phyloP scores from a whole-genome alignment of 257 asterid species.

The Fraxinus anomala region DNA sequence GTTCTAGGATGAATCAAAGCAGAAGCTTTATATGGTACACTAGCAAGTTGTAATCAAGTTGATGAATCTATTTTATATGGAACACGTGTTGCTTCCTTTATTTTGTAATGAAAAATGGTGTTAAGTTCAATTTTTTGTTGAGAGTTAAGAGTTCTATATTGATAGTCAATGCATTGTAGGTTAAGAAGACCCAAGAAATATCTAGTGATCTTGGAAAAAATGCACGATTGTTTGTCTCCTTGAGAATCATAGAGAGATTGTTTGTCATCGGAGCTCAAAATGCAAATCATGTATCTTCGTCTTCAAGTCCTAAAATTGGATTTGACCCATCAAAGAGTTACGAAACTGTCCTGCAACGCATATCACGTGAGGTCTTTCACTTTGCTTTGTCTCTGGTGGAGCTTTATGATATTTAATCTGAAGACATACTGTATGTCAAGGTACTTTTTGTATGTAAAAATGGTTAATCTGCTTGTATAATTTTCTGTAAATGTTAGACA shows the following conservation, averaged over 20 bases:
- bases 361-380: too few species aligned
- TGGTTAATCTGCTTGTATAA: slow-evolving; percentile 13
- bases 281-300: too few species aligned
- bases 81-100: slow-evolving; percentile 18
- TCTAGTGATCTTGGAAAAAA: too few species aligned
- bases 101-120: slow-evolving; percentile 6
- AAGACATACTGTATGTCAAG: background rate
- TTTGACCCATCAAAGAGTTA: too few species aligned
- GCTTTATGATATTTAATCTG: slow-evolving; percentile 1
- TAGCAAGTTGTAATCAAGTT: slow-evolving; percentile 36
- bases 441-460: background rate
- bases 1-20: too few species aligned
- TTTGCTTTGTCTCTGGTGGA: slow-evolving; percentile 5
- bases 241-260: too few species aligned
- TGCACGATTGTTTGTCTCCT: too few species aligned
- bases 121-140: slow-evolving; percentile 12
- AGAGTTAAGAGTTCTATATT: slow-evolving; percentile 17
- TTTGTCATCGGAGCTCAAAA: too few species aligned
- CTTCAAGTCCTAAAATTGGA: too few species aligned
- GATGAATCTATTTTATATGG: slow-evolving; percentile 55
- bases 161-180: slow-evolving; percentile 5
- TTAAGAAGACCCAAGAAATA: too few species aligned
- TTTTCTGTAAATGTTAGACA: slow-evolving; percentile 34
- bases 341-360: too few species aligned
- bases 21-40: too few species aligned